Evolutionary conservation across 1,284 basidiomycete genomes (phyloP), one percentile per base, ranked within the genome.

Genomic region (Singerocomus inundabilis): DNA sequence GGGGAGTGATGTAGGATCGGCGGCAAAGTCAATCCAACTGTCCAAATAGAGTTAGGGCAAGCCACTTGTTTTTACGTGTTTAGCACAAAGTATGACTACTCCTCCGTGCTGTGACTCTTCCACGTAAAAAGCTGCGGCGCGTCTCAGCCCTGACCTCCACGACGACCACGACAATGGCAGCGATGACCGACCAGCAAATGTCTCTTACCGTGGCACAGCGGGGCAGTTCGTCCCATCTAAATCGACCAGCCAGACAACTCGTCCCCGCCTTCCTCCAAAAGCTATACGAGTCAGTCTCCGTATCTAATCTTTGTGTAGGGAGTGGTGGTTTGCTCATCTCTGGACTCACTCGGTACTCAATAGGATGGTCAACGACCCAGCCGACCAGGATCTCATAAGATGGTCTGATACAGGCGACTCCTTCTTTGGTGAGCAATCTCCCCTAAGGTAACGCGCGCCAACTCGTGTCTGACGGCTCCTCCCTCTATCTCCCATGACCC

Each of bases 191-290:
- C 44, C 72, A 78, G 26, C 80, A 83, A 61, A 72, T 82, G 54
- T 77, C 80, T 5, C 68, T 84, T 24, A 68, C 81, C 1, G 71
- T 83, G 39, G 60, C 74, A 2, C 70, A 71, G 6, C 71, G 75
- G 36, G 68, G 70, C 5, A 64, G 72, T 8, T 64, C 66, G 13
- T 70, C 70, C 3, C 74, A 77, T 56, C 66, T 82, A 40, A 78
- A 74, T 57, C 80, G 73, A 62, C 71, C 77, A 11, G 72, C 80
- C 3, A 71, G 80, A 37, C 80, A 81, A 59, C 72, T 77, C 12
- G 79, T 93, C 2, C 91, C 93, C 0, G 89, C 91, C 0, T 98
- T 98, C 65, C 77, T 96, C 15, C 92, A 93, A 72, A 98, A 98
- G 71, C 78, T 98, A 31, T 93, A 87, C 72, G 89, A 88, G 92